Evolutionary conservation across 257 asterid species (phyloP), one percentile per base, ranked within the genome.

Genomic region (Anisodus tanguticus): DNA sequence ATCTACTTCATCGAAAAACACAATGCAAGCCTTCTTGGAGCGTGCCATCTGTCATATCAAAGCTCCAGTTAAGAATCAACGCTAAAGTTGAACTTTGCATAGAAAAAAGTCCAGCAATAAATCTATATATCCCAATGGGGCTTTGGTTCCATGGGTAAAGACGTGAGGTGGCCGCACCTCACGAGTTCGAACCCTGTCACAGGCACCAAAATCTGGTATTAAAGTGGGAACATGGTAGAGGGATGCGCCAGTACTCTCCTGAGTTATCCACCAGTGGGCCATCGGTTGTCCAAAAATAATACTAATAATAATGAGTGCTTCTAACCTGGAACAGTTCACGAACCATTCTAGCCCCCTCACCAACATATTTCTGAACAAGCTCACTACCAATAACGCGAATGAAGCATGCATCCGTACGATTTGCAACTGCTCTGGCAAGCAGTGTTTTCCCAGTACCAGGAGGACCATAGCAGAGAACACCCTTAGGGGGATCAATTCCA

Each of bases 321-420:
- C 83, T 19, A 57, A 95, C 98, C 98, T 94, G 99, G 90, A 97
- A 97, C 37, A 97, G 91, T 90, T 97, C 99, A 59, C 98, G 98
- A 86, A 97, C 98, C 99, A 97, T 97, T 84, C 99, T 91, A 88
- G 99, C 98, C 59, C 98, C 99, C 93, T 96, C 99, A 63, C 99
- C 99, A 82, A 96, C 98, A 84, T 96, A 96, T 83, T 96, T 96
- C 87, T 96, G 98, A 62, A 96, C 99, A 88, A 96, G 99, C 88
- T 96, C 99, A 66, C 98, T 93, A 74, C 99, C 99, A 86, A 96
- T 96, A 51, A 96, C 98, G 49, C 99, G 98, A 79, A 97, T 95
- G 80, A 97, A 97, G 58, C 98, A 97, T 5, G 99, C 99, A 91
- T 97, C 99, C 1, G 98, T 96, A 82, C 99, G 89, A 88, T 96